Evolutionary conservation across 306 rosid species (phyloP).

Genomic region (Acmispon strigosus): DNA sequence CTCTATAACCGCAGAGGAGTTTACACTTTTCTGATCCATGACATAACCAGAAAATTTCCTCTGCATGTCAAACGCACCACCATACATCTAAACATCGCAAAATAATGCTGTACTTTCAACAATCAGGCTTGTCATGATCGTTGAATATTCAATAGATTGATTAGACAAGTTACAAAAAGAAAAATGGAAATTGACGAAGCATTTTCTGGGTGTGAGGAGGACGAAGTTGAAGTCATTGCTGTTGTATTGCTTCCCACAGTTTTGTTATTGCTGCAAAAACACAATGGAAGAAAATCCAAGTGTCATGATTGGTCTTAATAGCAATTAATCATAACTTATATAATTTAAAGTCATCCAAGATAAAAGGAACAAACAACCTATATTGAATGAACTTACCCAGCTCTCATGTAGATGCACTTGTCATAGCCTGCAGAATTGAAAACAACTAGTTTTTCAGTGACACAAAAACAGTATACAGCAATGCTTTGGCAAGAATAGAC

Average conservation of each 20-base stretch:
- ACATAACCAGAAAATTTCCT: not conserved
- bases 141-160: conserved; percentile 23
- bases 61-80: conserved; percentile 24
- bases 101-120: conserved; percentile 27
- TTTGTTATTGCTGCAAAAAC: conserved; percentile 57
- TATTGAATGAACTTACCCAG: conserved; percentile 56
- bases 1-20: conserved; percentile 13
- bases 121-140: conserved; percentile 24
- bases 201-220: conserved; percentile 29
- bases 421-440: conserved; percentile 67
- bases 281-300: conserved; percentile 16
- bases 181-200: conserved; percentile 29
- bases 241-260: conserved; percentile 57
- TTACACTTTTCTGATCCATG: conserved; percentile 23
- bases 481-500: not conserved
- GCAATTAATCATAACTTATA: not conserved
- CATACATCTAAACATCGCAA: conserved; percentile 27
- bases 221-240: conserved; percentile 63
- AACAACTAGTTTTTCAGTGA: conserved; percentile 5
- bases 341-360: not conserved
- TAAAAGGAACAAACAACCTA: not conserved
- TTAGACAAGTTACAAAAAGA: conserved; percentile 27
- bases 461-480: not conserved
- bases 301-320: not conserved
- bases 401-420: conserved; percentile 67